These are phyloP conservation scores for Diversispora epigaea DNA, from an alignment of 192 early-diverging fungal species.

Conservation along the genomic window DNA sequence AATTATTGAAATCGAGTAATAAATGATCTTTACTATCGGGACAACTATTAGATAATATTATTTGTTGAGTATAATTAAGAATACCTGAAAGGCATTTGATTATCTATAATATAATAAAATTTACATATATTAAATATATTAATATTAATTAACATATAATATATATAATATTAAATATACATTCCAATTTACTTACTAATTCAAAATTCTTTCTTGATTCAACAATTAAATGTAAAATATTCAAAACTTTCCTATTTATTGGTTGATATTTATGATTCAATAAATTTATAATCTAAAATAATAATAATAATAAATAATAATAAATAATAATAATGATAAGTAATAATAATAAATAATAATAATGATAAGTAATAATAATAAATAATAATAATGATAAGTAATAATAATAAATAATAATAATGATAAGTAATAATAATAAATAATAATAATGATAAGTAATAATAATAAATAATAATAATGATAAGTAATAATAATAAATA, in stretches of 20 bases:
- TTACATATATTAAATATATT: neutral
- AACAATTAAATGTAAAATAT: neutral
- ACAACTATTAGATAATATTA: neutral
- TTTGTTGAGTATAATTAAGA: neutral
- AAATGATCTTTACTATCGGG: neutral
- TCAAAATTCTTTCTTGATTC: neutral
- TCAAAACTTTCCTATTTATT: constrained; percentile 1
- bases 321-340: too few relatives aligned
- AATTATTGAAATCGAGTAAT: neutral
- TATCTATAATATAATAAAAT: neutral
- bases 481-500: too few relatives aligned
- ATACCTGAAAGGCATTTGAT: neutral
- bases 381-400: too few relatives aligned
- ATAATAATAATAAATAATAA: neutral
- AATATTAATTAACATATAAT: neutral
- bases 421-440: too few relatives aligned
- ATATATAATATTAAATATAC: neutral
- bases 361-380: too few relatives aligned
- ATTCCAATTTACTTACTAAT: neutral
- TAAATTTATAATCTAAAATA: neutral
- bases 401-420: too few relatives aligned
- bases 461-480: too few relatives aligned
- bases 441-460: too few relatives aligned
- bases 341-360: too few relatives aligned
- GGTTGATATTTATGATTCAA: neutral